Evolutionary conservation across 2,329 filamentous ascomycete genomes (phyloP), one percentile per base, ranked within the genome.

Genomic region (Fusarium sp.): DNA sequence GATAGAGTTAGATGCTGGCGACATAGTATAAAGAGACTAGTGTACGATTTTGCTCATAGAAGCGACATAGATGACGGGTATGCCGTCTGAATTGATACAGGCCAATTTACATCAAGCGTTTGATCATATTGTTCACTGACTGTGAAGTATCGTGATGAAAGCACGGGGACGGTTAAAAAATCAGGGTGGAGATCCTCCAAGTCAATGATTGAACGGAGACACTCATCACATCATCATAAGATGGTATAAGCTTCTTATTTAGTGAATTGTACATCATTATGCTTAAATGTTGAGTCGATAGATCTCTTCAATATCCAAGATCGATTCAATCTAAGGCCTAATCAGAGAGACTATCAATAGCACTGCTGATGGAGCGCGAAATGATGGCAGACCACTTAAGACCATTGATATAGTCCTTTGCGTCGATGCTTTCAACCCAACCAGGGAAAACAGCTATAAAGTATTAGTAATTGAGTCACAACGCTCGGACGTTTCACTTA

Each of bases 351-450:
- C 75, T 81, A 64, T 80, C 78, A 26, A 79, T 80, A 6, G 86
- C 87, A 15, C 80, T 79, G 33, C 74, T 68, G 37, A 90, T 80
- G 49, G 81, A 84, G 17, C 76, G 77, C 48, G 86, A 81, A 57
- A 90, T 88, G 57, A 90, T 89, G 19, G 77, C 79, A 3, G 84
- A 82, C 88, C 88, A 90, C 73, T 83, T 85, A 44, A 84, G 71
- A 0, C 87, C 88, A 59, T 88, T 88, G 17, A 75, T 78, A 72
- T 83, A 89, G 72, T 90, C 85, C 70, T 84, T 83, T 15, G 80
- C 79, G 58, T 90, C 87, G 61, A 90, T 89, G 54, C 86, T 88
- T 76, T 90, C 88, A 15, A 85, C 81, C 45, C 90, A 77, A 0
- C 88, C 87, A 0, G 88, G 88, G 77, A 88, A 90, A 15, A 90